Evolutionary conservation across 208 protist genomes (phyloP).

Genomic region (Acanthamoeba royreba): DNA sequence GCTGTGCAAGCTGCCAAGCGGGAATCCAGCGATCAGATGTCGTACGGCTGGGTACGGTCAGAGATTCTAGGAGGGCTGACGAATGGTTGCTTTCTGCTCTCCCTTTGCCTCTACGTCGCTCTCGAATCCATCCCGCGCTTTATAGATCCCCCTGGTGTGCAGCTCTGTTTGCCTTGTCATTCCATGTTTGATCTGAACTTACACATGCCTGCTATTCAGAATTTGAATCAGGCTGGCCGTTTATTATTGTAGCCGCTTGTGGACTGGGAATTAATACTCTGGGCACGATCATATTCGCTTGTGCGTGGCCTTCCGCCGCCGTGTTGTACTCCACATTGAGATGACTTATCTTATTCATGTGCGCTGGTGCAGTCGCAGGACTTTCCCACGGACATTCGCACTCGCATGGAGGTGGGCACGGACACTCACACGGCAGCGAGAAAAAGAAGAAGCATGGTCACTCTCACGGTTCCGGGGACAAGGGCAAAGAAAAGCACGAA

Average conservation of each 20-base stretch:
- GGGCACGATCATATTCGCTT: constrained; percentile 73
- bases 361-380: not conserved
- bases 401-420: constrained; percentile 56
- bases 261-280: constrained; percentile 75
- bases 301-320: not conserved
- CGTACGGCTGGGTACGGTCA: constrained; percentile 18
- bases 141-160: constrained; percentile 11
- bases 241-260: constrained; percentile 69
- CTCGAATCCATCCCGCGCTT: constrained; percentile 73
- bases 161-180: not conserved
- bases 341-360: not conserved
- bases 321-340: not conserved
- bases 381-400: constrained; percentile 55
- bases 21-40: constrained; percentile 49
- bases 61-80: constrained; percentile 57
- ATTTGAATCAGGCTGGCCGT: constrained; percentile 53
- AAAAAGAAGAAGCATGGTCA: constrained; percentile 57
- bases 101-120: constrained; percentile 71
- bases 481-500: constrained; percentile 41
- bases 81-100: constrained; percentile 76
- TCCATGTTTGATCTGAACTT: not conserved
- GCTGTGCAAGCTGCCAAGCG: constrained; percentile 46
- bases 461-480: constrained; percentile 29
- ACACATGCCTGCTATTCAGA: not conserved
- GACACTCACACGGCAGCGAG: constrained; percentile 63